These are phyloP conservation scores for Agaricus subrufescens DNA, from an alignment of 768 basidiomycete species.

Conservation along the genomic window DNA sequence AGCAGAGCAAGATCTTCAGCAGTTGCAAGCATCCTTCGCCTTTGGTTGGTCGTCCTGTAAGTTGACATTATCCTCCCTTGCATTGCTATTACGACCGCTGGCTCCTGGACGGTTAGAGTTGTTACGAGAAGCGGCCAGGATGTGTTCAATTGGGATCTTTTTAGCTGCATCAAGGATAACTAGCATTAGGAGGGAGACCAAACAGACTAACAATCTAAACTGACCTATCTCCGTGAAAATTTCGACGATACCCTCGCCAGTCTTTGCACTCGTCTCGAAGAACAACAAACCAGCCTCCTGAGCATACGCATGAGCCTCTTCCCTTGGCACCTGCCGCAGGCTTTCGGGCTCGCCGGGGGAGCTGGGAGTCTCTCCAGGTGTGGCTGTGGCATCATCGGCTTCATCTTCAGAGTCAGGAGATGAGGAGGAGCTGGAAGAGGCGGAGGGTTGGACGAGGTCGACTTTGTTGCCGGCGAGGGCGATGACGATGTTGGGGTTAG, in stretches of 20 bases:
- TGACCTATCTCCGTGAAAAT: constrained; percentile 97
- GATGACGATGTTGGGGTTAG: constrained; percentile 98
- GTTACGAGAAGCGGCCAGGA: constrained; percentile 78
- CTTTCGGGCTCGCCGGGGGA: constrained; percentile 59
- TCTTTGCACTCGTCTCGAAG: constrained; percentile 98
- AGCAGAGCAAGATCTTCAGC: constrained; percentile 39
- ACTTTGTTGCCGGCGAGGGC: constrained; percentile 98
- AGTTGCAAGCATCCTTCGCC: constrained; percentile 77
- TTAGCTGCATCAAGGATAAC: constrained; percentile 33
- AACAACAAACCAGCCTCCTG: constrained; percentile 92
- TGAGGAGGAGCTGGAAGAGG: constrained; percentile 41
- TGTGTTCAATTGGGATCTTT: constrained; percentile 84
- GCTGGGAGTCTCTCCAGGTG: constrained; percentile 68
- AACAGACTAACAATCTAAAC: constrained; percentile 19
- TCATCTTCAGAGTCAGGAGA: constrained; percentile 80
- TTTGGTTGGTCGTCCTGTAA: constrained; percentile 64
- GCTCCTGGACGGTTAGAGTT: constrained; percentile 59
- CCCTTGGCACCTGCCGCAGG: constrained; percentile 84
- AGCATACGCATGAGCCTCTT: constrained; percentile 96
- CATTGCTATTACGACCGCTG: constrained; percentile 44
- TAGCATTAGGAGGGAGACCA: background rate
- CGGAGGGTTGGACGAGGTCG: constrained; percentile 73
- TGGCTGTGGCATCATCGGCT: constrained; percentile 88
- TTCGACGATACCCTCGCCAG: constrained; percentile 91
- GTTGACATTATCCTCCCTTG: constrained; percentile 59